Evolutionary conservation across 2,329 filamentous ascomycete species (phyloP).

Genomic region (Aspergillus pseudonomiae): DNA sequence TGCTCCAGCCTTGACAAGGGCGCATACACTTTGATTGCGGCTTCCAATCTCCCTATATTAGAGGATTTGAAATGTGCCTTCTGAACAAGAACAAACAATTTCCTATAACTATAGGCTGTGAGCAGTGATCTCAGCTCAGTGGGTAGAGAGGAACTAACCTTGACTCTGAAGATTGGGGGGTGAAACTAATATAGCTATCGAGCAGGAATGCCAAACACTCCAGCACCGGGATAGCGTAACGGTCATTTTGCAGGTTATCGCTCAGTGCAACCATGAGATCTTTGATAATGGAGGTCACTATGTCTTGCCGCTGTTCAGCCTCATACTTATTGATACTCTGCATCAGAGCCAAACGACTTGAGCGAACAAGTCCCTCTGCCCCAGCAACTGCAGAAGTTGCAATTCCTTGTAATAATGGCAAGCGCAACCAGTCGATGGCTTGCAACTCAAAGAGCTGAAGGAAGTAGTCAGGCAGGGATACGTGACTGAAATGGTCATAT

Average conservation of each 20-base stretch:
- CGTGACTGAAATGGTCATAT: constrained; percentile 49
- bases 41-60: constrained; percentile 79
- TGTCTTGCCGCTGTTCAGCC: constrained; percentile 34
- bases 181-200: constrained; percentile 54
- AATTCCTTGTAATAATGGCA: constrained; percentile 46
- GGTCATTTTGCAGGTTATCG: constrained; percentile 61
- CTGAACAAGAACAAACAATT: constrained; percentile 71
- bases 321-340: constrained; percentile 34
- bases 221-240: constrained; percentile 73
- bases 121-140: constrained; percentile 9
- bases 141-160: constrained; percentile 23
- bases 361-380: constrained; percentile 47
- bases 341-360: constrained; percentile 46
- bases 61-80: constrained; percentile 81
- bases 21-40: constrained; percentile 78
- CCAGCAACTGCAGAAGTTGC: constrained; percentile 50
- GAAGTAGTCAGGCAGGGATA: constrained; percentile 49
- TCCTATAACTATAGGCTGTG: constrained; percentile 51
- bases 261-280: constrained; percentile 60
- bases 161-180: constrained; percentile 51
- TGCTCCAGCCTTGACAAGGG: constrained; percentile 62
- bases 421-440: constrained; percentile 38
- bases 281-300: constrained; percentile 51
- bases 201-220: constrained; percentile 79
- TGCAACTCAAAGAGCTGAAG: constrained; percentile 44